phyloP scores from a whole-genome alignment of 352 stramenopile species.

The Albugo candida region DNA sequence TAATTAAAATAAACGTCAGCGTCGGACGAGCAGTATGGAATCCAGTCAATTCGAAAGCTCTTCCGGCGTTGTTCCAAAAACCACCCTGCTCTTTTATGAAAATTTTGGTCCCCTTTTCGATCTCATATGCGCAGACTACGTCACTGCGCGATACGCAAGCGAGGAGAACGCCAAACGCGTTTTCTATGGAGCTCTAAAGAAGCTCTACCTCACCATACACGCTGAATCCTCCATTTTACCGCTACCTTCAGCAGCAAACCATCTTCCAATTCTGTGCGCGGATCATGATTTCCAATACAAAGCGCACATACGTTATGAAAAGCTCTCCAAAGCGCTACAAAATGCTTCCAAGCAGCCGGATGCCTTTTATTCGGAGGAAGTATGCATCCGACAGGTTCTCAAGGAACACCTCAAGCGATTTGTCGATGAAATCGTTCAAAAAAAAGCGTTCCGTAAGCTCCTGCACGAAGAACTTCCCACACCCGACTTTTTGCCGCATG shows the following conservation, averaged over 20 bases:
- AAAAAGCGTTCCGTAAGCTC: conserved; percentile 10
- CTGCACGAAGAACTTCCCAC: neutral
- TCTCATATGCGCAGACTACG: conserved; percentile 70
- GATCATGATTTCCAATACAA: conserved; percentile 22
- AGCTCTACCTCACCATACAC: conserved; percentile 61
- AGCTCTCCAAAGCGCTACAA: conserved; percentile 28
- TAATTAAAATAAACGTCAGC: too few relatives aligned
- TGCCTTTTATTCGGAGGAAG: conserved; percentile 5
- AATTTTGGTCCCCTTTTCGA: conserved; percentile 22
- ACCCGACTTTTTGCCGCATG: neutral
- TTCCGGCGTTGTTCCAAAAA: too few relatives aligned
- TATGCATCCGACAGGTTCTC: conserved; percentile 31
- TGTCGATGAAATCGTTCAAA: conserved; percentile 49
- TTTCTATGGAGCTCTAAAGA: conserved; percentile 53
- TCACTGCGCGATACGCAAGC: conserved; percentile 69
- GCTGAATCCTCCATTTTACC: conserved; percentile 2
- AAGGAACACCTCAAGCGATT: conserved; percentile 57
- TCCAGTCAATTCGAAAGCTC: too few relatives aligned
- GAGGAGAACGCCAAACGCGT: conserved; percentile 68
- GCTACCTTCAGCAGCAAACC: conserved; percentile 4
- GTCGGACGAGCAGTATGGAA: too few relatives aligned
- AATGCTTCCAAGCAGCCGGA: conserved; percentile 22
- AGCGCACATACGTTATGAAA: conserved; percentile 32
- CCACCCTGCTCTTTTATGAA: too few relatives aligned
- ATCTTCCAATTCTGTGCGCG: conserved; percentile 1